Conservation (phyloP, 768 basidiomycete genomes). For the Baorangia bicolor region DNA sequence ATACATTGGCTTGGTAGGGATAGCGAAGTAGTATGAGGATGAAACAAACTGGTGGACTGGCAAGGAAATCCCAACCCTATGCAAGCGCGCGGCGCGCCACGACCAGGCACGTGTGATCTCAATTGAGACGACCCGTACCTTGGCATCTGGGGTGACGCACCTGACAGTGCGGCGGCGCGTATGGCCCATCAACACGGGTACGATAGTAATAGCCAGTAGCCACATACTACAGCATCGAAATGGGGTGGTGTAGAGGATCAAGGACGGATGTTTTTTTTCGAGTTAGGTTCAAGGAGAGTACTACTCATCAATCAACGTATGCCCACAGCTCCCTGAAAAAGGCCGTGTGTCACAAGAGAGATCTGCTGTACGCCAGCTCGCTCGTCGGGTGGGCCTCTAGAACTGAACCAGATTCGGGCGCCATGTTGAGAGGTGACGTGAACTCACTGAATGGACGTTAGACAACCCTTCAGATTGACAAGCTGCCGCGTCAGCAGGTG, state of each 20-base stretch:
- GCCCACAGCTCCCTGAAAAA: conserved; percentile 1
- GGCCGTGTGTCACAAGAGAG: not conserved
- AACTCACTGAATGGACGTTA: not conserved
- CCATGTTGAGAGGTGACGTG: not conserved
- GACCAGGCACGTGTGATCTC: conserved; percentile 11
- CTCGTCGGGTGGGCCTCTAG: not conserved
- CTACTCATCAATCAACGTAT: not conserved
- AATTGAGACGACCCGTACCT: conserved; percentile 9
- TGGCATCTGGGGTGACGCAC: not conserved
- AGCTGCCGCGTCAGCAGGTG: conserved; percentile 1
- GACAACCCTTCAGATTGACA: not conserved
- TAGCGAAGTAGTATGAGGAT: not conserved
- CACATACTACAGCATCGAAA: conserved; percentile 1
- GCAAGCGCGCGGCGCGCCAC: conserved; percentile 1
- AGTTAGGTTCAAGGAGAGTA: not conserved
- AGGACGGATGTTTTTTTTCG: not conserved
- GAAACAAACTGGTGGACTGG: conserved; percentile 11
- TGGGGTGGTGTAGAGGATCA: not conserved
- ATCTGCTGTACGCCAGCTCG: not conserved
- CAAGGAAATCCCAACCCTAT: not conserved
- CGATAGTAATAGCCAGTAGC: not conserved
- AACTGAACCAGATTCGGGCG: not conserved
- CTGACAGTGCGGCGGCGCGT: not conserved
- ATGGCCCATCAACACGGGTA: not conserved
- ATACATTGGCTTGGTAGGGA: not conserved